Conservation (phyloP, 139 green algal genomes). For the Micromonas pusilla region DNA sequence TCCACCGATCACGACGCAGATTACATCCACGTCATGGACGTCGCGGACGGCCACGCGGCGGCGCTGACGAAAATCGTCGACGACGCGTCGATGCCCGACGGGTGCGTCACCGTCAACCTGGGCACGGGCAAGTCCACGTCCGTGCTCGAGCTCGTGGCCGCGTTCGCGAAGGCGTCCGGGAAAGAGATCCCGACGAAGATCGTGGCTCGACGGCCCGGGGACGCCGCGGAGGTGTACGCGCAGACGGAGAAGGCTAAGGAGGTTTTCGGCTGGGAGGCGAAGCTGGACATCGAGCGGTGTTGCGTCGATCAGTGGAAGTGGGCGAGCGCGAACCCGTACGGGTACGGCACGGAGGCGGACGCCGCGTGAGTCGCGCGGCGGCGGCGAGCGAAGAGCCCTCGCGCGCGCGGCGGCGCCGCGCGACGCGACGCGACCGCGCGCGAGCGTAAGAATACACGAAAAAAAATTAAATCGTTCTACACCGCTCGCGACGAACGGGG, state of each 20-base stretch:
- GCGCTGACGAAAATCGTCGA: conserved; percentile 62
- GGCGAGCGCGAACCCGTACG: conserved; percentile 79
- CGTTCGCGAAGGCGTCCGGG: conserved; percentile 84
- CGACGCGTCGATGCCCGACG: not conserved
- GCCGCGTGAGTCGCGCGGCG: not conserved
- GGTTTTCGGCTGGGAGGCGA: conserved; percentile 38
- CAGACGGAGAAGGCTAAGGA: conserved; percentile 48
- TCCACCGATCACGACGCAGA: no score
- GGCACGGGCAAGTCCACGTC: conserved; percentile 82
- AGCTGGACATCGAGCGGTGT: conserved; percentile 78
- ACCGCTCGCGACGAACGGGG: no score
- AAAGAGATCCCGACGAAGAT: conserved; percentile 51
- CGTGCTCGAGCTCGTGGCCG: conserved; percentile 91
- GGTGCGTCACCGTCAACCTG: conserved; percentile 83
- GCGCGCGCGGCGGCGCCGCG: no score
- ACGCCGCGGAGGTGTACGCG: conserved; percentile 81
- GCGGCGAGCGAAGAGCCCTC: no score
- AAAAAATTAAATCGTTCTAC: no score
- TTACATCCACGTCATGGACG: conserved; percentile 97
- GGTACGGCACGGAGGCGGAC: conserved; percentile 44
- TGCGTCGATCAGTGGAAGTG: conserved; percentile 92
- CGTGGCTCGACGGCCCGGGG: conserved; percentile 56
- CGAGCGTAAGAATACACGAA: no score
- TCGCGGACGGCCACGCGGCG: conserved; percentile 70
- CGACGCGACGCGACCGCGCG: no score